These are phyloP conservation scores for Microcyclosporella mali DNA, from an alignment of 2,329 filamentous ascomycete species.

Conservation along the genomic window DNA sequence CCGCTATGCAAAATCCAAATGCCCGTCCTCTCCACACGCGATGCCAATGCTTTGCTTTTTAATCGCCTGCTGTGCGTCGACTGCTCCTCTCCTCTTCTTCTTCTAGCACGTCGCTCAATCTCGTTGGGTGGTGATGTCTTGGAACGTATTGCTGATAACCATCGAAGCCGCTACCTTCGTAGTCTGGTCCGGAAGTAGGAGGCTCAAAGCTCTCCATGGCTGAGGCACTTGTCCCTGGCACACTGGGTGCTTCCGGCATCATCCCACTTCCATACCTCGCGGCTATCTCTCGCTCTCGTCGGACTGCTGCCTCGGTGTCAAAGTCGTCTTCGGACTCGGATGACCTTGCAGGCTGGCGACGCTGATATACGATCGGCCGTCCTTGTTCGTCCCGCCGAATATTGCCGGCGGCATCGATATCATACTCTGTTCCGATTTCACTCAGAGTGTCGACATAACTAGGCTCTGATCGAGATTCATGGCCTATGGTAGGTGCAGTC, in stretches of 20 bases:
- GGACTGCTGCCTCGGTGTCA: constrained; percentile 47
- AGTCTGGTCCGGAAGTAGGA: constrained; percentile 27
- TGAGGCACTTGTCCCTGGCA: constrained; percentile 28
- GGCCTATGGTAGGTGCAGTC: constrained; percentile 28
- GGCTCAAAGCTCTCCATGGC: constrained; percentile 28
- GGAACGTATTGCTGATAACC: constrained; percentile 45
- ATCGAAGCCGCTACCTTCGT: constrained; percentile 55
- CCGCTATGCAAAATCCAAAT: too few species aligned
- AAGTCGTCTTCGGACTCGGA: constrained; percentile 45
- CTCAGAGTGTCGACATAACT: constrained; percentile 44
- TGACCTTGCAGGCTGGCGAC: constrained; percentile 10
- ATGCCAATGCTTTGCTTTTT: neutral
- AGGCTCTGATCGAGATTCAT: constrained; percentile 20
- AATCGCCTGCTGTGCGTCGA: constrained; percentile 21
- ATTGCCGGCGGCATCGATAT: constrained; percentile 55
- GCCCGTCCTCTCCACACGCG: too few species aligned
- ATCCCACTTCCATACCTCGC: constrained; percentile 38
- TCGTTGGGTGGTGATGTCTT: constrained; percentile 75
- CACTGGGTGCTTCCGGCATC: constrained; percentile 27
- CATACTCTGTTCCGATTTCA: constrained; percentile 68
- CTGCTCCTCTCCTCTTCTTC: constrained; percentile 59
- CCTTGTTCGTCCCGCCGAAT: constrained; percentile 58
- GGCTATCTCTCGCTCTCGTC: constrained; percentile 43
- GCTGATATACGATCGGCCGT: constrained; percentile 52
- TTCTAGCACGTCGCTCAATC: constrained; percentile 81